Percentiles rank a stretch among this genome's conserved stretches.
These are phyloP conservation scores for Eurotiales sp. DNA, from an alignment of 2,329 filamentous ascomycete genomes.

Conservation along the genomic window DNA sequence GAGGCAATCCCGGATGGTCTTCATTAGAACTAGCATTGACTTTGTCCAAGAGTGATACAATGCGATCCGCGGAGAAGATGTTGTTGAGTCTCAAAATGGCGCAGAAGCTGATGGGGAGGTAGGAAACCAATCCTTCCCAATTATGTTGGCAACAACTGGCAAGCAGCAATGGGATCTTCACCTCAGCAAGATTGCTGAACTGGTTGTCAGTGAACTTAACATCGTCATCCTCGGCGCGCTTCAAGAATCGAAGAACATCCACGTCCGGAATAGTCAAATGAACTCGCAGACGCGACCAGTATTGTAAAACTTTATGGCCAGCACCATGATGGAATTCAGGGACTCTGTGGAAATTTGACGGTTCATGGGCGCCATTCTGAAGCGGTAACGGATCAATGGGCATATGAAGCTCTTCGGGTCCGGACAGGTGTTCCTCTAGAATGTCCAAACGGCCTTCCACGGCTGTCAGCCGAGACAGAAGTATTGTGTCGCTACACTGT, in stretches of 20 bases:
- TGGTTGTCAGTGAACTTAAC: background rate
- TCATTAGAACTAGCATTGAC: no score
- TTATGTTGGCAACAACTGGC: background rate
- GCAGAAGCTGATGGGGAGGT: no score
- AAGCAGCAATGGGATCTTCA: background rate
- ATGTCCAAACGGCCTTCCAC: background rate
- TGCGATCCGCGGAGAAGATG: no score
- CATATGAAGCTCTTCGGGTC: background rate
- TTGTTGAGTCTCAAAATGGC: no score
- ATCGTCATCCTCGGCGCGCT: background rate
- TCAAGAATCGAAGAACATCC: background rate
- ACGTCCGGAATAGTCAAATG: constrained; percentile 2
- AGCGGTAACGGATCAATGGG: background rate
- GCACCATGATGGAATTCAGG: constrained; percentile 4
- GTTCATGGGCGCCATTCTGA: background rate
- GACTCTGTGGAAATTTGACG: background rate
- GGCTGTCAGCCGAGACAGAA: background rate
- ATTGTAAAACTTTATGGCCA: constrained; percentile 6
- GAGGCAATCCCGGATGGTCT: no score
- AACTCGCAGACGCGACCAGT: constrained; percentile 2
- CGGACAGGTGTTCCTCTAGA: background rate
- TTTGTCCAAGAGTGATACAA: no score
- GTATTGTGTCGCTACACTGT: background rate
- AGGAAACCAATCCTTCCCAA: background rate
- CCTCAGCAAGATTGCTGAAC: background rate